Percentiles rank a stretch among this genome's conserved stretches.
phyloP scores from a whole-genome alignment of 352 stramenopile genomes.

The Pythium vanterpoolii region DNA sequence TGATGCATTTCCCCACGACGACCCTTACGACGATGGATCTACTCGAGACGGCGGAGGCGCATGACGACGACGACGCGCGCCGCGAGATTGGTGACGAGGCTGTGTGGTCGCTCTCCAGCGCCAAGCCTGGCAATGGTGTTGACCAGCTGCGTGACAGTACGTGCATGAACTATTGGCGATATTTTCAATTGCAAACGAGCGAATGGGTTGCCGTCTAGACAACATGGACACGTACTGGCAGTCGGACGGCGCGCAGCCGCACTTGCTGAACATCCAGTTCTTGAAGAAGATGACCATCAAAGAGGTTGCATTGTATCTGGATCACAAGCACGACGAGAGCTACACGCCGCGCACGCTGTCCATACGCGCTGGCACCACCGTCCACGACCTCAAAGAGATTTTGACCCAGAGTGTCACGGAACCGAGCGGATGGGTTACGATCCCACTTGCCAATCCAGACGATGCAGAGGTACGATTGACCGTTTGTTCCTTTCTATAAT shows the following conservation, averaged over 20 bases:
- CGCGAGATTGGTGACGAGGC: slow-evolving; percentile 86
- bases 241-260: slow-evolving; percentile 91
- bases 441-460: slow-evolving; percentile 68
- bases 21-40: slow-evolving; percentile 14
- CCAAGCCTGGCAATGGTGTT: slow-evolving; percentile 97
- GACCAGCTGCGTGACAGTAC: slow-evolving; percentile 94
- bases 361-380: slow-evolving; percentile 90
- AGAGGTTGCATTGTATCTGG: slow-evolving; percentile 95
- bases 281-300: slow-evolving; percentile 91
- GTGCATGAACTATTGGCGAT: slow-evolving; percentile 5
- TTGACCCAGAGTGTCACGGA: slow-evolving; percentile 90
- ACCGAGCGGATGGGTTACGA: slow-evolving; percentile 92
- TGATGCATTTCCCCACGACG: no score
- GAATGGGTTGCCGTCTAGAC: slow-evolving; percentile 33
- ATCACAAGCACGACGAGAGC: slow-evolving; percentile 97
- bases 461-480: slow-evolving; percentile 39
- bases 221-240: slow-evolving; percentile 98
- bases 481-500: background rate
- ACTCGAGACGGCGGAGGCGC: background rate
- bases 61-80: slow-evolving; percentile 14
- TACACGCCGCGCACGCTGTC: slow-evolving; percentile 97
- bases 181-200: background rate
- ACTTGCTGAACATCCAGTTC: slow-evolving; percentile 98
- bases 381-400: slow-evolving; percentile 96
- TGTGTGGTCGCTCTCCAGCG: slow-evolving; percentile 95